Base-by-base conservation (phyloP, 179 eudicot species). In the Gypsophila paniculata region DNA sequence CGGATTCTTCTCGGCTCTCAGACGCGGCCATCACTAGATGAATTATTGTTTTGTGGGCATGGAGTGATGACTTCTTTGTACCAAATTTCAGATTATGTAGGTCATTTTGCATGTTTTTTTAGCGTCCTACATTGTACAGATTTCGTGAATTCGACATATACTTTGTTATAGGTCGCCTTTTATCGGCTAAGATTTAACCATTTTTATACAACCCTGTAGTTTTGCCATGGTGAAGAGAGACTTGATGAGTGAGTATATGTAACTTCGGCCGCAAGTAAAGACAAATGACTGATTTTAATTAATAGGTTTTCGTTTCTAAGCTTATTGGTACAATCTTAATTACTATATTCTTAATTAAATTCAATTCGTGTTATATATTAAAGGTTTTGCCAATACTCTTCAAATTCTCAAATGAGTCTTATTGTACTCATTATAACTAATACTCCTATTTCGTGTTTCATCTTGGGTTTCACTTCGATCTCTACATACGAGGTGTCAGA, bases 1-100 rank as follows among this genome's bases (percentile, higher is more conserved):
- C 17, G 90, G 96, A 53, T 85, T 91, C 67, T 83, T 91, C 65
- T 91, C 97, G 19, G 83, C 79, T 72, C 86, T 91, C 25, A 84
- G 91, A 82, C 79, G 91, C 58, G 88, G 87, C 66, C 85, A 82
- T 80, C 85, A 85, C 76, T 86, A 73, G 78, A 60, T 29, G 39
- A 21, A 34, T 42, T 25, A 44, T 51, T 39, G 4, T 17, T 46
- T 72, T 72, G 44, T 25, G 51, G 11, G 65, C 66, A 49, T 49
- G 0, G 58, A 48, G 51, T n/a, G 70, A 46, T 21, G 6, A 71
- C 44, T 55, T 68, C 51, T 58, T 55, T 44, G 65, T 53, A 69
- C 75, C 71, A 68, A 65, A 63, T 68, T 61, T 55, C 75, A 72
- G 70, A 75, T 61, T 69, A 61, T 42, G 69, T 71, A 71, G 78